These are phyloP conservation scores for Aspergillus arachidicola DNA, from an alignment of 2,329 filamentous ascomycete genomes.

Conservation along the genomic window DNA sequence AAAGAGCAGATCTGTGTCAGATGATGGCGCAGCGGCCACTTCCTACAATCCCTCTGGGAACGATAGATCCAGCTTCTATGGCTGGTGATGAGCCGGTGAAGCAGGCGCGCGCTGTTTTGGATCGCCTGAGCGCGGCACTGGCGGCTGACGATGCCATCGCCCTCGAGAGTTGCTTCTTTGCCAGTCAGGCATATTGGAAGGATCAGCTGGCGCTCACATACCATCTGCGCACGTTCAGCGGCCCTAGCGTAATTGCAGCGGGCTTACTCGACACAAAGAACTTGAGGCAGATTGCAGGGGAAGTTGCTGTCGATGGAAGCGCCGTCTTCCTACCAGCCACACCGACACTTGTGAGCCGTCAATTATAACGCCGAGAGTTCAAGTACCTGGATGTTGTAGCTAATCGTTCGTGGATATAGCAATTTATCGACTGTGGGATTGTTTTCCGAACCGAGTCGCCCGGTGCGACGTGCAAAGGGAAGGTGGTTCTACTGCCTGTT, in stretches of 20 bases:
- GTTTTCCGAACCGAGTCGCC: conserved; percentile 36
- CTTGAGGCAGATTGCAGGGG: conserved; percentile 5
- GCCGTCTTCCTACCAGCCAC: conserved; percentile 18
- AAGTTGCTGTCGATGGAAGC: conserved; percentile 13
- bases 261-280: conserved; percentile 15
- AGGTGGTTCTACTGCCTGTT: conserved; percentile 33
- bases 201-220: conserved; percentile 42
- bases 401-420: conserved; percentile 14
- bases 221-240: conserved; percentile 40
- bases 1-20: conserved; percentile 22
- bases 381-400: not conserved
- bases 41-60: conserved; percentile 20
- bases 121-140: conserved; percentile 18
- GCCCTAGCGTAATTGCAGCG: conserved; percentile 25
- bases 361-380: not conserved
- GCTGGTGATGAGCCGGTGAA: conserved; percentile 13
- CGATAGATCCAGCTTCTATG: conserved; percentile 17
- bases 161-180: conserved; percentile 33
- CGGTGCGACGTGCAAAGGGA: conserved; percentile 33
- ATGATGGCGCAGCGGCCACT: conserved; percentile 30
- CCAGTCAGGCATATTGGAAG: conserved; percentile 40
- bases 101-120: conserved; percentile 11
- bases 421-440: conserved; percentile 36
- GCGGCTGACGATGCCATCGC: conserved; percentile 19
- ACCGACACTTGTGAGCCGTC: conserved; percentile 17